Evolutionary conservation across 1,284 basidiomycete species (phyloP).

Genomic region (Golubevia pallescens): DNA sequence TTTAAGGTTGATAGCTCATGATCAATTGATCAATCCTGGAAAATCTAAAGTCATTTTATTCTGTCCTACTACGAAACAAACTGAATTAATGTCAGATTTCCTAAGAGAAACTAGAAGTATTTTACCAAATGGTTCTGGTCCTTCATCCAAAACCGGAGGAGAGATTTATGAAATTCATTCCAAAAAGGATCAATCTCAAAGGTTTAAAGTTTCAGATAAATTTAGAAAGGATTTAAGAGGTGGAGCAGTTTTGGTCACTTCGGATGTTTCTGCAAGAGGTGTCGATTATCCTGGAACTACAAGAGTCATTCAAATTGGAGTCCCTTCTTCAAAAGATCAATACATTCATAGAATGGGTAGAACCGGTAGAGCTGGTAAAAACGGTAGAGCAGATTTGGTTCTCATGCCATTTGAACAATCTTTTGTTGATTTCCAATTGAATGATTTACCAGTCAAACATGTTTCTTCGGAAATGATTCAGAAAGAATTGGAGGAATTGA

Average conservation of each 20-base stretch:
- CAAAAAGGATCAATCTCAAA: conserved; percentile 74
- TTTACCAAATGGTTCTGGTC: background rate
- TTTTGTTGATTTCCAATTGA: conserved; percentile 74
- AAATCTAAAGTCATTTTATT: conserved; percentile 85
- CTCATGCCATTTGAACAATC: conserved; percentile 81
- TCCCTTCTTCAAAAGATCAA: conserved; percentile 75
- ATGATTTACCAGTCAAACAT: conserved; percentile 75
- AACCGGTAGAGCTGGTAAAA: conserved; percentile 78
- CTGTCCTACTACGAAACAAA: conserved; percentile 86
- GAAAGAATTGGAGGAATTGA: conserved; percentile 69
- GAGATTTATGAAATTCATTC: conserved; percentile 81
- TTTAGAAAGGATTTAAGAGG: conserved; percentile 73
- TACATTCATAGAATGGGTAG: conserved; percentile 92
- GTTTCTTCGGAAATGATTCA: conserved; percentile 70
- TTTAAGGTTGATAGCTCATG: conserved; percentile 81
- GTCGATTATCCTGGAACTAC: conserved; percentile 76
- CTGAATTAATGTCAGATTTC: conserved; percentile 39
- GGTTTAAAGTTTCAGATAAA: conserved; percentile 72
- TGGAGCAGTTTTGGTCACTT: conserved; percentile 67
- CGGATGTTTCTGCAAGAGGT: conserved; percentile 66
- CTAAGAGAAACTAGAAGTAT: background rate
- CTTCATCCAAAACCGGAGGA: conserved; percentile 14
- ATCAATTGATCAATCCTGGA: conserved; percentile 78
- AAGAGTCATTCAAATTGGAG: conserved; percentile 88
- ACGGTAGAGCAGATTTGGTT: conserved; percentile 84